Evolutionary conservation across 2,329 filamentous ascomycete genomes (phyloP), one percentile per base, ranked within the genome.

Genomic region (Rhinocladiella mackenziei): DNA sequence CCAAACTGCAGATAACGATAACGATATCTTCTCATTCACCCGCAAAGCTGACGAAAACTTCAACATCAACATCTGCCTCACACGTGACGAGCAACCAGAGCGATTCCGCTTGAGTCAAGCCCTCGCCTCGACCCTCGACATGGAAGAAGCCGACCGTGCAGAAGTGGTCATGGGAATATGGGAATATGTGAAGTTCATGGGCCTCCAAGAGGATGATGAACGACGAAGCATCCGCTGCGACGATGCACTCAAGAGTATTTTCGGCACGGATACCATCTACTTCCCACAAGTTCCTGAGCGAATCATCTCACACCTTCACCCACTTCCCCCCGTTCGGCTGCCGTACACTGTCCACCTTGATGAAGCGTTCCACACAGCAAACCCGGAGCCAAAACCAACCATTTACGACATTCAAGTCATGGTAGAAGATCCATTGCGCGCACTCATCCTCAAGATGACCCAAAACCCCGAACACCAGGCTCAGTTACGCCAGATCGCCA

Each of bases 311-410:
- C 89, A 97, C 65, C 78, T 96, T 43, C 80, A 76, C 20, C 80
- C 87, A 2, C 76, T 96, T 1, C 81, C 86, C 4, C 89, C 92
- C 0, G 77, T 96, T 60, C 82, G 84, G 58, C 77, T 98, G 23
- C 76, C 81, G 15, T 98, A 96, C 70, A 98, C 89, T 6, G 92
- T 98, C 62, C 87, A 91, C 47, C 85, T 96, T 29, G 92, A 98
- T 64, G 76, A 87, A 58, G 80, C 83, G 6, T 91, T 89, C 60
- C 83, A 91, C 22, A 26, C 7, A 26, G 20, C 62, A 45, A 81
- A 80, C 55, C 83, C 87, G 3, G 73, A 79, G 38, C 82, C 87
- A 1, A 96, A 79, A 39, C 82, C 87, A 1, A 96, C 89, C 4
- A 74, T 97, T 57, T 96, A 96, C 70, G 91, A 97, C 65, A 76